Percentiles rank a stretch among this genome's conserved stretches.
These are phyloP conservation scores for Podila epigama DNA, from an alignment of 192 early-diverging fungal species.

Conservation along the genomic window DNA sequence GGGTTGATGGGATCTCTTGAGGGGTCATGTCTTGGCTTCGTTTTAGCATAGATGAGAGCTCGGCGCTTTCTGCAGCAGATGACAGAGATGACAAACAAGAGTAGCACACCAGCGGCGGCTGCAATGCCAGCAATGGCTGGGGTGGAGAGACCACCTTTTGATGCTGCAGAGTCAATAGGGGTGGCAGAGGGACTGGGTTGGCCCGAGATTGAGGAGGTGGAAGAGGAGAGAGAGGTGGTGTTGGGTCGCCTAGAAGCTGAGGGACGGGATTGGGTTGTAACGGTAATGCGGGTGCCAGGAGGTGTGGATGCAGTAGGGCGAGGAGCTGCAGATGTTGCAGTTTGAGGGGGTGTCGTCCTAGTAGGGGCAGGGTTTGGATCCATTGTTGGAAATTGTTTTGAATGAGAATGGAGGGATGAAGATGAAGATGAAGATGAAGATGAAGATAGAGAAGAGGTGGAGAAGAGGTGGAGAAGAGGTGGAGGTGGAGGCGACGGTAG, in stretches of 20 bases:
- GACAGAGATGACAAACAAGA: conserved; percentile 29
- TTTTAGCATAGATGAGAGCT: conserved; percentile 8
- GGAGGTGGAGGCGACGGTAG: neutral
- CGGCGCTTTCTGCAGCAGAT: conserved; percentile 27
- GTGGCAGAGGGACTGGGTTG: neutral
- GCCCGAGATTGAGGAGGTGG: neutral
- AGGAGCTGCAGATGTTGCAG: no score
- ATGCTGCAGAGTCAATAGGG: neutral
- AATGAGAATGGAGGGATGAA: no score
- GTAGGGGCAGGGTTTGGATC: no score
- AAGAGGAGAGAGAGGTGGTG: neutral
- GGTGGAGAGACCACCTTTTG: conserved; percentile 13
- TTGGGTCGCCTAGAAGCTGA: neutral
- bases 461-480: neutral
- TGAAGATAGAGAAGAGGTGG: neutral
- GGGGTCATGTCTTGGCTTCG: conserved; percentile 16
- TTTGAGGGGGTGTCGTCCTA: no score
- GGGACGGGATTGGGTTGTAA: no score
- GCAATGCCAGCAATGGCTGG: conserved; percentile 41
- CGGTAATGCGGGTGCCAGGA: no score
- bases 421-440: no score
- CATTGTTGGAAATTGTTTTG: no score
- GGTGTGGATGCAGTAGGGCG: no score
- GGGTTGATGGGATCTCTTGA: conserved; percentile 43
- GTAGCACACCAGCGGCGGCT: conserved; percentile 22